Evolutionary conservation across 192 early-diverging fungal species (phyloP).

Genomic region (Backusella westeae): DNA sequence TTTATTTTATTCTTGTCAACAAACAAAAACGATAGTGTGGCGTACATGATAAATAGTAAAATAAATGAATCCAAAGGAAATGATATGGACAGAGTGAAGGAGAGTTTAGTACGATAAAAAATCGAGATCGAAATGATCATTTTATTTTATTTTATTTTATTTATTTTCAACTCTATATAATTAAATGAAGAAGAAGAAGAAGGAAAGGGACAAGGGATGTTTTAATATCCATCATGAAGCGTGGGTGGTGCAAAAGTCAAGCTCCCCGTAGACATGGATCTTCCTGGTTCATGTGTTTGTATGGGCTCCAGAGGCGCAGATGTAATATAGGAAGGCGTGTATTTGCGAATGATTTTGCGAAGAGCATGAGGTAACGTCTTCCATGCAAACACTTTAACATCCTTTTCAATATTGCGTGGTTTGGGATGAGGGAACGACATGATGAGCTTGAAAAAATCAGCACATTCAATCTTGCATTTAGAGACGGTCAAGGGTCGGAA

Average conservation of each 20-base stretch:
- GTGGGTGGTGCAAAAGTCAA: not conserved
- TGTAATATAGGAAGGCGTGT: conserved; percentile 51
- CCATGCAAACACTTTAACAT: conserved; percentile 87
- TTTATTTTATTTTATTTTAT: not conserved
- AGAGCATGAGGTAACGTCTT: conserved; percentile 62
- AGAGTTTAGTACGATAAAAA: not conserved
- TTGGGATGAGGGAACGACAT: conserved; percentile 82
- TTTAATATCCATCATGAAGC: not conserved
- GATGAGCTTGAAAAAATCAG: conserved; percentile 76
- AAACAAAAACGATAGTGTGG: too few relatives aligned
- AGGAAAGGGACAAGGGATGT: not conserved
- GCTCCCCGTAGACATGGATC: not conserved
- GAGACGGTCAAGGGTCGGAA: conserved; percentile 76
- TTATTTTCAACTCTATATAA: not conserved
- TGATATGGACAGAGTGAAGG: not conserved
- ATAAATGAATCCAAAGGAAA: not conserved
- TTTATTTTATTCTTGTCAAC: too few relatives aligned
- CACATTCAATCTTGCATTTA: conserved; percentile 71
- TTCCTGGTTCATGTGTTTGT: conserved; percentile 28
- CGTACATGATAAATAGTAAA: too few relatives aligned
- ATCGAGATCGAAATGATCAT: not conserved
- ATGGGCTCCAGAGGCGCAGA: conserved; percentile 25
- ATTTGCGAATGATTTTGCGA: conserved; percentile 79
- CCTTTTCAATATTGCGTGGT: conserved; percentile 86
- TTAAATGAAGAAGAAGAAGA: not conserved